These are phyloP conservation scores for Ophiostoma himal-ulmi DNA, from an alignment of 2,329 filamentous ascomycete species.

Conservation along the genomic window DNA sequence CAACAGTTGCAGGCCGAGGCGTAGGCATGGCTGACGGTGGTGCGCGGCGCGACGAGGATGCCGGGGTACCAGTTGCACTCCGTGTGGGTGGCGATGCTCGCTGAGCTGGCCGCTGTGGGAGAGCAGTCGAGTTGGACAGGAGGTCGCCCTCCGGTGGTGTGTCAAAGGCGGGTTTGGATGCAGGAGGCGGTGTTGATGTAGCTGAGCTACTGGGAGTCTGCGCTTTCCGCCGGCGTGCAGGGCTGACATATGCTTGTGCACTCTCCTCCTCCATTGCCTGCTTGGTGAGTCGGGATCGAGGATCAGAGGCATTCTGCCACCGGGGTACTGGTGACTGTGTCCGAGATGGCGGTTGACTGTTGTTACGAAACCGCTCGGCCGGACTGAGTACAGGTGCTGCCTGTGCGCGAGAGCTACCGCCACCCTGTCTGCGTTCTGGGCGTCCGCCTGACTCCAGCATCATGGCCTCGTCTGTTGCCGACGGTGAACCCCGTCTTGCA, in stretches of 20 bases:
- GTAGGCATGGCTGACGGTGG: slow-evolving; percentile 30
- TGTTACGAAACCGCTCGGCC: slow-evolving; percentile 33
- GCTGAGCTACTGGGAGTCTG: slow-evolving; percentile 30
- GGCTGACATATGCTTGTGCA: slow-evolving; percentile 79
- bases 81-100: not conserved
- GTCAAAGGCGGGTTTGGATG: slow-evolving; percentile 26
- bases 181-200: slow-evolving; percentile 37
- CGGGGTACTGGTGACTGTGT: slow-evolving; percentile 50
- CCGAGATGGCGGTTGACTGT: slow-evolving; percentile 34
- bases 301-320: slow-evolving; percentile 51
- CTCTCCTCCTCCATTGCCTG: slow-evolving; percentile 73
- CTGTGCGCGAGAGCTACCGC: not conserved
- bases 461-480: slow-evolving; percentile 64
- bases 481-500: slow-evolving; percentile 12
- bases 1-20: slow-evolving; percentile 35
- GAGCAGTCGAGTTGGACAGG: slow-evolving; percentile 49
- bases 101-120: slow-evolving; percentile 25
- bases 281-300: slow-evolving; percentile 60
- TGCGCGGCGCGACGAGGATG: slow-evolving; percentile 36
- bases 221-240: slow-evolving; percentile 67
- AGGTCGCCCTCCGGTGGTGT: slow-evolving; percentile 54
- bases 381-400: slow-evolving; percentile 29
- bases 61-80: slow-evolving; percentile 34
- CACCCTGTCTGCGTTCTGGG: slow-evolving; percentile 38
- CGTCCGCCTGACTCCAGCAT: slow-evolving; percentile 65